A percentile compares a stretch with the other conserved stretches of the same genome.
Evolutionary conservation across 2,329 filamentous ascomycete species (phyloP).

Genomic region (Aspergillus chevalieri): DNA sequence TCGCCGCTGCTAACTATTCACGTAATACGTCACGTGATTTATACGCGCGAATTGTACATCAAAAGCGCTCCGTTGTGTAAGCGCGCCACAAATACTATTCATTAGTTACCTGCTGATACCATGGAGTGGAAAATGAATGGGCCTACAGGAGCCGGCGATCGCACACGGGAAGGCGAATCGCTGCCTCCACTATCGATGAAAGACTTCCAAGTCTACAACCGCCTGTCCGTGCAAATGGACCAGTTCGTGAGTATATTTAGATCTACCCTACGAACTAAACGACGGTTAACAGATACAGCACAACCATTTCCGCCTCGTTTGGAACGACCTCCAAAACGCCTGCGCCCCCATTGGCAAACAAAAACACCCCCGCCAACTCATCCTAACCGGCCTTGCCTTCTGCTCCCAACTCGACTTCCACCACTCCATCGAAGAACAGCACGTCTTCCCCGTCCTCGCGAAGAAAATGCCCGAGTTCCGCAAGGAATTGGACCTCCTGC

Average conservation of each 20-base stretch:
- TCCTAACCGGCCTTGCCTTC: slow-evolving; percentile 64
- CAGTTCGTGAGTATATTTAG: slow-evolving; percentile 51
- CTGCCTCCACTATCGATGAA: slow-evolving; percentile 59
- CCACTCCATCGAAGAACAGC: slow-evolving; percentile 74
- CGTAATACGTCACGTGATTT: too few relatives aligned
- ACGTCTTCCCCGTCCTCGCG: slow-evolving; percentile 74
- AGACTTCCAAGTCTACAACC: slow-evolving; percentile 66
- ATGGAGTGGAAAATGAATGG: background rate
- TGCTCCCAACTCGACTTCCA: slow-evolving; percentile 65
- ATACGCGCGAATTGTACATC: too few relatives aligned
- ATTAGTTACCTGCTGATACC: background rate
- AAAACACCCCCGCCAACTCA: slow-evolving; percentile 63
- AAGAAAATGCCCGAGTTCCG: slow-evolving; percentile 72
- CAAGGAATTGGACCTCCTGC: slow-evolving; percentile 58
- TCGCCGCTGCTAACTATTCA: too few relatives aligned
- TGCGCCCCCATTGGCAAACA: slow-evolving; percentile 47
- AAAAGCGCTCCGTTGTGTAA: too few relatives aligned
- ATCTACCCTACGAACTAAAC: background rate
- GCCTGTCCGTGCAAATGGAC: slow-evolving; percentile 69
- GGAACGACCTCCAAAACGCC: slow-evolving; percentile 64
- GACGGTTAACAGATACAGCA: slow-evolving; percentile 37
- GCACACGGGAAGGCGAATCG: slow-evolving; percentile 10
- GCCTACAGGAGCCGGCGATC: background rate
- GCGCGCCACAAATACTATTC: too few relatives aligned
- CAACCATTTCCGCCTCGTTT: slow-evolving; percentile 67